A percentile compares a stretch with the other conserved stretches of the same genome.
Conservation (phyloP, 1,284 basidiomycete species). For the Austropuccinia psidii region DNA sequence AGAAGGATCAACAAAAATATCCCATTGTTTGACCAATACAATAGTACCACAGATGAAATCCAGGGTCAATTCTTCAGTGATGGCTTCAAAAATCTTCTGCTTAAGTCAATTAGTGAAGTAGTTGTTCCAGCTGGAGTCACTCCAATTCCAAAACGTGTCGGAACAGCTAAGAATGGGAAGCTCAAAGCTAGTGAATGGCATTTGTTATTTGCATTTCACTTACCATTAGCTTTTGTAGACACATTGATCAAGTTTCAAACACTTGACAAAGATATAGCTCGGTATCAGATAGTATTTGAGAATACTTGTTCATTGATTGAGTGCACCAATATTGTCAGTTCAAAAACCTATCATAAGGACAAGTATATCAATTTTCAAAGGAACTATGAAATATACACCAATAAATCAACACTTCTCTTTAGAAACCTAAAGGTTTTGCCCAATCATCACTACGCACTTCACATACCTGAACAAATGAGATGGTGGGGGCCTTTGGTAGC, state of each 20-base stretch:
- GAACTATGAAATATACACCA: neutral
- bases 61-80: no score
- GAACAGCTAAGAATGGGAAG: no score
- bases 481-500: neutral
- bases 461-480: slow-evolving; percentile 1
- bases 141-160: no score
- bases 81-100: no score
- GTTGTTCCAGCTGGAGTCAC: no score
- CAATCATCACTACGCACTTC: slow-evolving; percentile 1
- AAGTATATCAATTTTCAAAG: neutral
- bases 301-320: neutral
- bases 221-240: neutral
- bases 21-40: no score
- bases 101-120: no score
- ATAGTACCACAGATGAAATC: no score
- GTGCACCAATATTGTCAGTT: neutral
- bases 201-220: neutral
- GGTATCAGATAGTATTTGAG: neutral
- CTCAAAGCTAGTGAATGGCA: neutral
- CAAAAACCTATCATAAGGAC: neutral
- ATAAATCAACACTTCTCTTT: neutral
- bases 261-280: neutral
- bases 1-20: no score
- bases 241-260: neutral
- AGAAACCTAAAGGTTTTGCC: neutral